A percentile compares a stretch with the other conserved stretches of the same genome.
Evolutionary conservation across 371 early-diverging fungal species (phyloP).

Genomic region (Mortierella sp.): DNA sequence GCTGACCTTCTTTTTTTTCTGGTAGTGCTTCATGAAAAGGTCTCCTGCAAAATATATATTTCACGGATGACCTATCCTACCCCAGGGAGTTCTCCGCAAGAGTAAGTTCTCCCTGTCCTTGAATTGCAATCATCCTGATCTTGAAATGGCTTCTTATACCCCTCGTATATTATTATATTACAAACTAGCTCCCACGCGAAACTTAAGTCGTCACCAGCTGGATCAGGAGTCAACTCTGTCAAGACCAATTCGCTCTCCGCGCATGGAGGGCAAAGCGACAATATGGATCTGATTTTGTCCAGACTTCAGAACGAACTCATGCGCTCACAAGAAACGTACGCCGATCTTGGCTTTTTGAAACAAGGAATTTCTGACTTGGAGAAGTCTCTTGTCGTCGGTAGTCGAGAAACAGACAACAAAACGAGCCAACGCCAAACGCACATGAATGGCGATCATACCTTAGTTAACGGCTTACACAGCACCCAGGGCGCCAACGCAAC

Average conservation of each 20-base stretch:
- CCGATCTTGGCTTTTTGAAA: constrained; percentile 23
- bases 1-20: background rate
- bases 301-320: constrained; percentile 39
- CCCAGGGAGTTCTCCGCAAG: constrained; percentile 44
- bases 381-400: constrained; percentile 9
- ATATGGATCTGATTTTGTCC: constrained; percentile 37
- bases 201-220: constrained; percentile 15
- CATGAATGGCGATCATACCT: background rate
- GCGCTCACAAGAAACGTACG: constrained; percentile 38
- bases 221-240: constrained; percentile 16
- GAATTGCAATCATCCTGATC: too few relatives aligned
- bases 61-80: constrained; percentile 37
- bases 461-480: too few relatives aligned
- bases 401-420: background rate
- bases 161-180: background rate
- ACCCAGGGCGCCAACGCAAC: too few relatives aligned
- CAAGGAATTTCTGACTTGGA: constrained; percentile 30
- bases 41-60: constrained; percentile 69
- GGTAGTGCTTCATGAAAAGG: constrained; percentile 77
- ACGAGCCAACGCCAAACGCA: constrained; percentile 5
- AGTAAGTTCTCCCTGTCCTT: constrained; percentile 43
- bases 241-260: constrained; percentile 6
- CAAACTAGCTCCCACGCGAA: constrained; percentile 23
- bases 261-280: constrained; percentile 29
- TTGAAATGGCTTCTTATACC: too few relatives aligned